phyloP scores from a whole-genome alignment of 106 monocot genomes.

The Dendrobium officinale region DNA sequence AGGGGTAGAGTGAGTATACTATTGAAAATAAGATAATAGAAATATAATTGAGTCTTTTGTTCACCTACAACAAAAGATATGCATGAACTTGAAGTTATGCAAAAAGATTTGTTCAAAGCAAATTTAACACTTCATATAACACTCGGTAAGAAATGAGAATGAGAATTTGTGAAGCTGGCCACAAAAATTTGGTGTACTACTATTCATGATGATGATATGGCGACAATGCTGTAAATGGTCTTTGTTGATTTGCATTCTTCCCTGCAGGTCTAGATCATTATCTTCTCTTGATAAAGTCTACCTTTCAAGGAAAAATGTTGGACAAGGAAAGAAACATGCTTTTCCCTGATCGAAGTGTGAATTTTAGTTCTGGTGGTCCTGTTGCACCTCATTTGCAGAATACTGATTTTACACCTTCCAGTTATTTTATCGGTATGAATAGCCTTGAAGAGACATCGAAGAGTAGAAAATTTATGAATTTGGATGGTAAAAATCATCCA shows the following conservation, averaged over 20 bases:
- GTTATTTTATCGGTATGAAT: conserved; percentile 8
- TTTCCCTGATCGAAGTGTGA: conserved; percentile 10
- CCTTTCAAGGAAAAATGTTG: conserved; percentile 17
- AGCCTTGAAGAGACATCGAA: conserved; percentile 20
- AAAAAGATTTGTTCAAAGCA: too few relatives aligned
- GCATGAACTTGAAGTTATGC: too few relatives aligned
- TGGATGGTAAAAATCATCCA: neutral
- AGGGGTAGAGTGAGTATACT: too few relatives aligned
- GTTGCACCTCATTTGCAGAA: conserved; percentile 4
- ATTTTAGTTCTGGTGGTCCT: conserved; percentile 7
- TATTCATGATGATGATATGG: neutral
- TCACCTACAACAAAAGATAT: too few relatives aligned
- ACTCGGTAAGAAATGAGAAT: too few relatives aligned
- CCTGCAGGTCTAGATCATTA: neutral
- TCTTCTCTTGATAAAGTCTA: neutral
- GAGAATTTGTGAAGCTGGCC: neutral
- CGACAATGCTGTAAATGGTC: neutral
- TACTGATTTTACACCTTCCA: conserved; percentile 3
- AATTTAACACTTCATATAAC: too few relatives aligned
- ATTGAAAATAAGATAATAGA: too few relatives aligned
- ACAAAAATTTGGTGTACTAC: neutral
- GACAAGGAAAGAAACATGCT: conserved; percentile 16
- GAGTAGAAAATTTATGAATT: conserved; percentile 28
- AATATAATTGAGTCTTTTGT: too few relatives aligned
- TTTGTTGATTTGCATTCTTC: neutral